Evolutionary conservation across 139 green algal species (phyloP).

Genomic region (Edaphochlamys debaryana): DNA sequence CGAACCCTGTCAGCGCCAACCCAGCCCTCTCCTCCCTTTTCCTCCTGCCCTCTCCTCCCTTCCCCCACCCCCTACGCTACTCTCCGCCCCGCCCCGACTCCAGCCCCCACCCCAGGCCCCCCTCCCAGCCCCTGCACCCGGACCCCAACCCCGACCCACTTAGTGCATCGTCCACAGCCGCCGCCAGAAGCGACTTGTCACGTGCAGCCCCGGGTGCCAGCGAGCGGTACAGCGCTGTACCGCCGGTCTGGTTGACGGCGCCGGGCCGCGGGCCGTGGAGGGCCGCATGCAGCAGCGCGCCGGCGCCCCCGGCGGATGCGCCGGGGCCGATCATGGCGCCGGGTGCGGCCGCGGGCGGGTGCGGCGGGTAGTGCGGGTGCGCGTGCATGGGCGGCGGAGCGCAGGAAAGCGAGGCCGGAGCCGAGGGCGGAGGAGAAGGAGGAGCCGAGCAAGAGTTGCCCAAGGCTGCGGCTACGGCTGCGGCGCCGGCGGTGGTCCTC

Average conservation of each 20-base stretch:
- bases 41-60: background rate
- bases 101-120: no score
- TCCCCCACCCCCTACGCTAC: no score
- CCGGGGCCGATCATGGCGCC: background rate
- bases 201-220: background rate
- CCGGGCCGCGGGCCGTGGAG: conserved; percentile 10
- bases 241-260: background rate
- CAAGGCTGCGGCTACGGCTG: background rate
- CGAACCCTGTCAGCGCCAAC: background rate
- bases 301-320: background rate
- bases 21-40: no score
- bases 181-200: conserved; percentile 22
- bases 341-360: no score
- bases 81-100: no score
- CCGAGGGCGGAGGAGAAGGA: no score
- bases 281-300: background rate
- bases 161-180: conserved; percentile 14
- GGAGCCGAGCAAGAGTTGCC: no score
- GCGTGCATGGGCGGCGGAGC: no score
- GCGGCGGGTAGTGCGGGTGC: no score
- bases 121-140: no score
- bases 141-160: background rate
- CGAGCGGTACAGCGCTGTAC: conserved; percentile 15
- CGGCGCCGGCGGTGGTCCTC: no score
- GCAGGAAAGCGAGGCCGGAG: no score